Percentiles rank a stretch among this genome's conserved stretches.
Conservation (phyloP, 805 yeast genomes). For the Myxozyma geophila region DNA sequence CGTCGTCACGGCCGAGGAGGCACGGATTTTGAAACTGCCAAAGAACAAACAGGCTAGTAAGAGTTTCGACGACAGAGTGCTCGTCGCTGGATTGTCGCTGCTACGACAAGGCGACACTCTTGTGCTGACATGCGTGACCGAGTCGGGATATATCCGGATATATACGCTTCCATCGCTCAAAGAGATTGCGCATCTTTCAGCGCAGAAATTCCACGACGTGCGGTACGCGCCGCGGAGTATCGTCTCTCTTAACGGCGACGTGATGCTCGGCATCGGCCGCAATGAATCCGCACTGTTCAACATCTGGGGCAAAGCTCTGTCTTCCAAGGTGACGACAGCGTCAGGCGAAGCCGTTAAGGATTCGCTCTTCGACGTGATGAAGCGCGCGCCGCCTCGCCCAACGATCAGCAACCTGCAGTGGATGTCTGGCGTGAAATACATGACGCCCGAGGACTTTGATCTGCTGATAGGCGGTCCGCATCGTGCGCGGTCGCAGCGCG, state of each 20-base stretch:
- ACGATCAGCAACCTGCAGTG: constrained; percentile 77
- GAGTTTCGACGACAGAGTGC: constrained; percentile 55
- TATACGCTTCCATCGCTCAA: constrained; percentile 33
- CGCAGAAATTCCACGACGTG: constrained; percentile 32
- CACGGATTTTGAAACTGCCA: constrained; percentile 65
- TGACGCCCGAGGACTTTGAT: constrained; percentile 68
- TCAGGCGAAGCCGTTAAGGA: constrained; percentile 50
- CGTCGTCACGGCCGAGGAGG: constrained; percentile 60
- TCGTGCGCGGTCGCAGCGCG: constrained; percentile 60
- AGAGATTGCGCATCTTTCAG: constrained; percentile 35
- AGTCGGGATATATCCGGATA: constrained; percentile 54
- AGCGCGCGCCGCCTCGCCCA: constrained; percentile 78
- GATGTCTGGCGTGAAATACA: constrained; percentile 76
- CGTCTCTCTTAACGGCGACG: constrained; percentile 50
- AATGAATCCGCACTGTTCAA: constrained; percentile 60
- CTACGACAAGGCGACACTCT: constrained; percentile 54
- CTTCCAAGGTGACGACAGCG: constrained; percentile 13
- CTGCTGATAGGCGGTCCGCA: constrained; percentile 71
- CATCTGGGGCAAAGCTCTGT: constrained; percentile 52
- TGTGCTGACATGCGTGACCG: constrained; percentile 50
- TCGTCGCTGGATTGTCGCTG: constrained; percentile 57
- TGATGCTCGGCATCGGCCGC: constrained; percentile 56
- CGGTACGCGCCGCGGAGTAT: constrained; percentile 41
- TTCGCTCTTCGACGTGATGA: constrained; percentile 68
- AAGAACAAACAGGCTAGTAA: constrained; percentile 67